Conservation (phyloP, 2,329 filamentous ascomycete species). For the Colletotrichum abscissum region DNA sequence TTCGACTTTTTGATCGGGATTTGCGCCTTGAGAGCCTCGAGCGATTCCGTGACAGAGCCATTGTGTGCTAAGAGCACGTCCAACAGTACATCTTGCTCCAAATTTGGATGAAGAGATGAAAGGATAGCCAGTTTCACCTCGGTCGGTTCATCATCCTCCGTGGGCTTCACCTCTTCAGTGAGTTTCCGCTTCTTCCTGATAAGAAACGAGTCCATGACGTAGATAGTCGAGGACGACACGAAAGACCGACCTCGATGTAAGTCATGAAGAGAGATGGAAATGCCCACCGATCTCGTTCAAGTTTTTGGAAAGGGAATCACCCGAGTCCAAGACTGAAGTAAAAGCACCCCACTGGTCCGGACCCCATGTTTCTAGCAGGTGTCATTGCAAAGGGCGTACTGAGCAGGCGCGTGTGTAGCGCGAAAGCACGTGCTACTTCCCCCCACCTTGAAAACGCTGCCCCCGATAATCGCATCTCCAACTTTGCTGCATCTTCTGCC, state of each 20-base stretch:
- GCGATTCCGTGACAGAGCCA: constrained; percentile 78
- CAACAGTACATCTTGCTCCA: constrained; percentile 75
- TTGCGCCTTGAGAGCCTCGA: constrained; percentile 60
- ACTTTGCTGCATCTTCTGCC: neutral
- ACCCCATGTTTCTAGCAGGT: neutral
- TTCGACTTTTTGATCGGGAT: constrained; percentile 47
- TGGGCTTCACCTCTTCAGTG: constrained; percentile 36
- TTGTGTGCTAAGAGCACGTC: constrained; percentile 83
- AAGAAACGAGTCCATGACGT: constrained; percentile 68
- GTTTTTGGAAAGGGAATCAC: neutral
- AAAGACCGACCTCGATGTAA: neutral
- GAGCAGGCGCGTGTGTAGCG: constrained; percentile 22
- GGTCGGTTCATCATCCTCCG: constrained; percentile 78
- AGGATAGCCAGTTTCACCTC: constrained; percentile 90
- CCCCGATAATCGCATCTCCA: constrained; percentile 26
- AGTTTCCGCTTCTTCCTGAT: constrained; percentile 64
- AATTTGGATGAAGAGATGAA: constrained; percentile 76
- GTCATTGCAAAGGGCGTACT: neutral
- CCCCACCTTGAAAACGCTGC: neutral
- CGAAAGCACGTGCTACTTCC: constrained; percentile 9
- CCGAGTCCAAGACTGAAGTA: no score
- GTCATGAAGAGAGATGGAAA: neutral
- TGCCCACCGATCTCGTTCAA: neutral
- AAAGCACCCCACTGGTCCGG: neutral
- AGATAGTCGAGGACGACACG: neutral